Base-by-base conservation (phyloP, 805 yeast species). In the Zygosaccharomyces kombuchaensis region DNA sequence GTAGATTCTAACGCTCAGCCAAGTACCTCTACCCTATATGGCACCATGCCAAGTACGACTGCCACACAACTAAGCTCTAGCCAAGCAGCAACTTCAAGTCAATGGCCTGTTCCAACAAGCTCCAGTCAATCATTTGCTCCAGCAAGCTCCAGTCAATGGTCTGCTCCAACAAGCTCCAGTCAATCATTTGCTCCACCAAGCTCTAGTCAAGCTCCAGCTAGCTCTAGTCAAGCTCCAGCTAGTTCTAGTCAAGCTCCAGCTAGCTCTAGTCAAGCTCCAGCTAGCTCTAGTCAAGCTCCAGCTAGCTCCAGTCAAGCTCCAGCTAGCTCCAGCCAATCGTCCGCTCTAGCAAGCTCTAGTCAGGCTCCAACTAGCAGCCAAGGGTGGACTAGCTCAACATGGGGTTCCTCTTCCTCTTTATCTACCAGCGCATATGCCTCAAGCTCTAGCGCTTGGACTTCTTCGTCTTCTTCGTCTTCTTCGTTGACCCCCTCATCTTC, bases 1-100 rank as follows among this genome's bases (percentile, higher is more conserved):
- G 63, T 68, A n/a, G 56, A 60, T 35, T 52, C 69, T 16, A 57
- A 65, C 37, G 63, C 65, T 42, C 55, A 57, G 32, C 67, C 74
- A 43, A 17, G 25, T 27, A 55, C 71, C 8, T 64, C 73, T 4
- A 63, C 70, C 35, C 10, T 54, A 9, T 34, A 48, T 26, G 39
- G 46, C 32, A 40, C 55, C 23, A 36, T 59, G 17, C 52, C 55
- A 14, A 19, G 55, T 13, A 35, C 68, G 10, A 40, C 49, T 6
- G 30, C 41, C 19, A 39, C 47, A 9, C 23, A 29, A 21, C 40
- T 31, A 40, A 29, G 29, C 26, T 22, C 17, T 4, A 37, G 45
- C 34, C 32, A 9, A 17, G 44, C 41, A 9, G 36, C 45, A 17
- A 34, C 46, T 13, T 32, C 53, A 41, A 37, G 51, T 21, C 43